phyloP scores from a whole-genome alignment of 257 asterid species.

The Scutellaria galericulata region DNA sequence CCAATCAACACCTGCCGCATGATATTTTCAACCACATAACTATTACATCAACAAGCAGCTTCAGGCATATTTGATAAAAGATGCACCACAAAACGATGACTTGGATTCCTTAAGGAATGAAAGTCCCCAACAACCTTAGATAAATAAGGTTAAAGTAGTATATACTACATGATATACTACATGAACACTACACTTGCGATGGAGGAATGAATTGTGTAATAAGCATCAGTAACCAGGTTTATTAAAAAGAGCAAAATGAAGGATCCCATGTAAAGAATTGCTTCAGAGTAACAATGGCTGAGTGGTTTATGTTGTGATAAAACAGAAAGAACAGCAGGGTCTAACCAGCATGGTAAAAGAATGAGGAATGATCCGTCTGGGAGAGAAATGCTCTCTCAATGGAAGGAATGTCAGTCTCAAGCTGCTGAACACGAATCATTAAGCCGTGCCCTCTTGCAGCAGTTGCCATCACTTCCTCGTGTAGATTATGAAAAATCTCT shows the following conservation, averaged over 20 bases:
- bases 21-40: conserved; percentile 27
- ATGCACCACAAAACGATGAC: conserved; percentile 10
- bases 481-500: conserved; percentile 85
- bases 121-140: not conserved
- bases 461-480: conserved; percentile 89
- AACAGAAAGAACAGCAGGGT: conserved; percentile 31
- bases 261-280: conserved; percentile 9
- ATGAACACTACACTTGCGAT: not conserved
- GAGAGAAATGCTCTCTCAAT: conserved; percentile 87
- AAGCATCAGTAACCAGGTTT: conserved; percentile 8
- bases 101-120: conserved; percentile 20
- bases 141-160: not conserved
- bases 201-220: conserved; percentile 6
- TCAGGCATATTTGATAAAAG: conserved; percentile 29
- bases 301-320: conserved; percentile 2
- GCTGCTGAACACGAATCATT: conserved; percentile 83
- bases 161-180: not conserved
- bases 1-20: conserved; percentile 81
- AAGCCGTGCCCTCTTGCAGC: conserved; percentile 92
- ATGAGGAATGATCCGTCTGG: conserved; percentile 84
- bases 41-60: conserved; percentile 29
- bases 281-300: conserved; percentile 8
- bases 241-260: conserved; percentile 20
- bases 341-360: conserved; percentile 73
- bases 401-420: conserved; percentile 78